Evolutionary conservation across 2,329 filamentous ascomycete species (phyloP).

Genomic region (Dothideomycetes sp.): DNA sequence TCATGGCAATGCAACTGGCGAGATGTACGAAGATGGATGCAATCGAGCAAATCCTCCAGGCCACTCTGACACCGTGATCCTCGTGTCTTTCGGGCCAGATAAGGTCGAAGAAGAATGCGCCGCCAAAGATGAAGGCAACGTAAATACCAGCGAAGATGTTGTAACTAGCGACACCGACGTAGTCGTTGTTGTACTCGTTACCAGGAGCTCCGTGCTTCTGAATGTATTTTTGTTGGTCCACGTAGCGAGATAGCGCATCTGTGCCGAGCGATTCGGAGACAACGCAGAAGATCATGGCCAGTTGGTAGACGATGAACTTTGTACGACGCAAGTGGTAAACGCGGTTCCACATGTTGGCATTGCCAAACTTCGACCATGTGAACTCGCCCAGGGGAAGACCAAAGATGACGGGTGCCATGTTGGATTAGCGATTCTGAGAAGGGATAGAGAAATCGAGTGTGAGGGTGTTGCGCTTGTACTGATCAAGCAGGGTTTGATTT

Average conservation of each 20-base stretch:
- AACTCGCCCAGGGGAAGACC: constrained; percentile 49
- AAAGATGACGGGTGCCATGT: constrained; percentile 42
- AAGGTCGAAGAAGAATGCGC: constrained; percentile 53
- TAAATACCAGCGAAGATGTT: constrained; percentile 52
- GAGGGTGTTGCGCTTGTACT: neutral
- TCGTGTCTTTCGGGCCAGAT: constrained; percentile 51
- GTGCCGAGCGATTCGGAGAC: constrained; percentile 50
- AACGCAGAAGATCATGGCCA: constrained; percentile 50
- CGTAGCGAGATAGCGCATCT: constrained; percentile 47
- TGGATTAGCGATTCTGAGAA: neutral
- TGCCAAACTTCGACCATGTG: constrained; percentile 50
- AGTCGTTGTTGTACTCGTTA: constrained; percentile 46
- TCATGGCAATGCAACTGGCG: constrained; percentile 41
- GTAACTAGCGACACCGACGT: constrained; percentile 46
- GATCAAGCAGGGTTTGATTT: too few species aligned
- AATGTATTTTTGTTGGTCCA: constrained; percentile 44
- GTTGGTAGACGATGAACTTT: constrained; percentile 52
- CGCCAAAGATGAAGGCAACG: constrained; percentile 49
- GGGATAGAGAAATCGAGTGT: neutral
- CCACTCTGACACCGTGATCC: constrained; percentile 38
- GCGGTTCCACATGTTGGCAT: constrained; percentile 47
- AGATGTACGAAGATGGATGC: constrained; percentile 40
- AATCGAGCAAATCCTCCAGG: constrained; percentile 46
- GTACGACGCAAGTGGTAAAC: constrained; percentile 46
- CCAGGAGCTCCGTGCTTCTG: constrained; percentile 31